These are phyloP conservation scores for Leptographium radiaticola DNA, from an alignment of 2,329 filamentous ascomycete species.

Conservation along the genomic window DNA sequence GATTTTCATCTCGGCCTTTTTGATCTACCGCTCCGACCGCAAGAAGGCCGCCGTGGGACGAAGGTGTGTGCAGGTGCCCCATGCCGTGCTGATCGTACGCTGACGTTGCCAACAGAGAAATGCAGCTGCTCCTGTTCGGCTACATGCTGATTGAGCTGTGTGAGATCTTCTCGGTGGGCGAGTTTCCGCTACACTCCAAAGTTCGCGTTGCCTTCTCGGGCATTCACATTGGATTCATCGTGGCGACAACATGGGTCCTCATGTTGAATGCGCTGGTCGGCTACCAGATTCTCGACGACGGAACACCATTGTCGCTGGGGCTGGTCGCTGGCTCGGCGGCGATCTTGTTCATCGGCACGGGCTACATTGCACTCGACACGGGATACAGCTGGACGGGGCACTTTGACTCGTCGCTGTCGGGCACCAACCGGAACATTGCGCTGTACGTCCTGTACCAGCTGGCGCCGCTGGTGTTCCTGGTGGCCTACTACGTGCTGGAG, in stretches of 20 bases:
- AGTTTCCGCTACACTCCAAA: constrained; percentile 59
- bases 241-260: constrained; percentile 79
- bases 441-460: constrained; percentile 94
- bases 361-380: constrained; percentile 91
- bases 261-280: constrained; percentile 87
- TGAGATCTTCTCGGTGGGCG: constrained; percentile 92
- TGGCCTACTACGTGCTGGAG: constrained; percentile 76
- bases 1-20: constrained; percentile 51
- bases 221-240: constrained; percentile 80
- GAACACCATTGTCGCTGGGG: constrained; percentile 69
- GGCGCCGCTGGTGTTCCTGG: constrained; percentile 76
- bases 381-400: constrained; percentile 73
- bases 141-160: constrained; percentile 85
- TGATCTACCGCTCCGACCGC: constrained; percentile 70
- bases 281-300: constrained; percentile 87
- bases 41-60: constrained; percentile 91
- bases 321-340: constrained; percentile 59
- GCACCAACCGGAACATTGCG: constrained; percentile 61
- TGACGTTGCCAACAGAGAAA: constrained; percentile 54
- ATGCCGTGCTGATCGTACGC: neutral
- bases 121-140: constrained; percentile 82
- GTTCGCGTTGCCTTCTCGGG: constrained; percentile 76
- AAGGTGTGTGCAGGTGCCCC: constrained; percentile 40
- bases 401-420: constrained; percentile 50
- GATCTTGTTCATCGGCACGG: constrained; percentile 73